Evolutionary conservation across 2,329 filamentous ascomycete species (phyloP), one percentile per base, ranked within the genome.

Genomic region (Dendrostoma leiphaemia): DNA sequence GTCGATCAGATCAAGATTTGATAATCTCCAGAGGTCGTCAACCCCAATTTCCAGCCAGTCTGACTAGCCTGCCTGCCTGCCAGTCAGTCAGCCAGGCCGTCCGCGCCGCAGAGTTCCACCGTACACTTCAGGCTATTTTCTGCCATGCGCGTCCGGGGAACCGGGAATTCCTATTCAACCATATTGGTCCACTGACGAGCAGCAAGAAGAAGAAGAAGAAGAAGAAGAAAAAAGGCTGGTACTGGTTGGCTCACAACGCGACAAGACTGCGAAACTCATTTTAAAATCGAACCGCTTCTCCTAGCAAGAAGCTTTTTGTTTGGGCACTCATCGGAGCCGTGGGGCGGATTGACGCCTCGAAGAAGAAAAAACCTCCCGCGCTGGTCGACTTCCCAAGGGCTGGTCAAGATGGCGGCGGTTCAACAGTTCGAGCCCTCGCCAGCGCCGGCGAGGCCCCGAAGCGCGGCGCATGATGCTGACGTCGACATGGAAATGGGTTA

Each of bases 401-500:
- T n/a, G 29, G 12, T 37, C 15, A 51, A 21, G 41, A 57, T 54
- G 57, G 44, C 57, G 45, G 50, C 57, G 19, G 57, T 59, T 4
- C 65, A 65, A 43, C 62, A 63, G 38, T 51, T 62, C 17, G 62
- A 64, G 54, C 58, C 60, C 6, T 40, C 61, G 54, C 59, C 63
- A 4, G 44, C 62, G 24, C 57, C 61, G 47, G 59, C 58, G 24
- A 58, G 59, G 56, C 63, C 65, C 4, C 62, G 60, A 35, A 67
- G 62, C 52, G 60, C 64, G 46, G 35, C 47, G 1, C 60, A 59
- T 21, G 54, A 65, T 45, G 62, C 71, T 58, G 68, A 72, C 29
- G 55, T 72, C 35, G 74, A 73, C 43, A 67, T 67, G 51, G 61
- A 65, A 24, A 54, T 45, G 41, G 50, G 48, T 29, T 43, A 58